Evolutionary conservation across 2,329 filamentous ascomycete genomes (phyloP).

Genomic region (Thelonectria rubi): DNA sequence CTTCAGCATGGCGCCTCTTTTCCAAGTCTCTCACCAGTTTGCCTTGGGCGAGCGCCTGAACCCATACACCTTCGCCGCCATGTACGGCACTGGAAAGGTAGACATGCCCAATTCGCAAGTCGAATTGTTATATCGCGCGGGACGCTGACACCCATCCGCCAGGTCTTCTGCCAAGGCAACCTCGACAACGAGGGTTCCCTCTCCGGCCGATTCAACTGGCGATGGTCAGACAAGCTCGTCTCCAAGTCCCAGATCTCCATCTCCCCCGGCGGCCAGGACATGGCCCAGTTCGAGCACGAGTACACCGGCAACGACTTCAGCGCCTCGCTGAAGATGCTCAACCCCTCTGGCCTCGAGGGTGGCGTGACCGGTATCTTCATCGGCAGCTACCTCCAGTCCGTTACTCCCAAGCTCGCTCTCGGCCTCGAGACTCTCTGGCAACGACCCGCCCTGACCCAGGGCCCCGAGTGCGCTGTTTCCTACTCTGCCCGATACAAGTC

Average conservation of each 20-base stretch:
- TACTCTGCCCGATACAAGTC: constrained; percentile 94
- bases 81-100: constrained; percentile 94
- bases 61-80: constrained; percentile 92
- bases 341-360: constrained; percentile 93
- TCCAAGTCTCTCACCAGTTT: constrained; percentile 97
- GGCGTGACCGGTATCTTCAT: constrained; percentile 95
- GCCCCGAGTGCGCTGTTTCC: constrained; percentile 89
- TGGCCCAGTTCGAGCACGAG: constrained; percentile 94
- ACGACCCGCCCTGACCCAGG: constrained; percentile 81
- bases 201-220: constrained; percentile 90
- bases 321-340: constrained; percentile 90
- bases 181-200: constrained; percentile 92
- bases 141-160: constrained; percentile 32
- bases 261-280: constrained; percentile 80
- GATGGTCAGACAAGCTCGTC: constrained; percentile 82
- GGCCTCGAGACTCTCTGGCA: constrained; percentile 96
- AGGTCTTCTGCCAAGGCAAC: constrained; percentile 97
- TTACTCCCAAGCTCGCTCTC: constrained; percentile 86
- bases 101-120: constrained; percentile 7
- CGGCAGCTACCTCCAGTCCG: constrained; percentile 91
- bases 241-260: constrained; percentile 91
- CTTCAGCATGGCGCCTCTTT: constrained; percentile 91
- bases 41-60: constrained; percentile 92
- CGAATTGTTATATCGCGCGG: constrained; percentile 17
- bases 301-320: constrained; percentile 95